Evolutionary conservation across 768 basidiomycete genomes (phyloP).

Genomic region (Pleurotus giganteus): DNA sequence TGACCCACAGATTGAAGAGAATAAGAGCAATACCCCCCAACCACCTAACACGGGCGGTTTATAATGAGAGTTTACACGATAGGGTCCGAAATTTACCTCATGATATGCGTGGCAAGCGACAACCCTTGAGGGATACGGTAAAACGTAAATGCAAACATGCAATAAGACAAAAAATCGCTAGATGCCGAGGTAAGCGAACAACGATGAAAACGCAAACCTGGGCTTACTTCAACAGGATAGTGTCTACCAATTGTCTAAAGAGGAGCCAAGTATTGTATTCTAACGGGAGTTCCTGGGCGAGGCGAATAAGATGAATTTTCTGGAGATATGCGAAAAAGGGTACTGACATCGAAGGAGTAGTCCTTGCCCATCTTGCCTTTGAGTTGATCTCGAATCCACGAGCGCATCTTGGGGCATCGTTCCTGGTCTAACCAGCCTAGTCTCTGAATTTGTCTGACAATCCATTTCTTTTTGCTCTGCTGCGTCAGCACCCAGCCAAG

Average conservation of each 20-base stretch:
- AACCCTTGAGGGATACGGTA: conserved; percentile 83
- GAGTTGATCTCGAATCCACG: conserved; percentile 87
- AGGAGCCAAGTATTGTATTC: conserved; percentile 98
- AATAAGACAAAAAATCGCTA: conserved; percentile 94
- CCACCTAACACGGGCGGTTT: conserved; percentile 57
- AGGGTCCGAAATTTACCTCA: conserved; percentile 50
- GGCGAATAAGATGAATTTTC: conserved; percentile 5
- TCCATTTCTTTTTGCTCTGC: conserved; percentile 95
- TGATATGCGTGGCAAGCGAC: conserved; percentile 67
- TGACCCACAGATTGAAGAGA: conserved; percentile 97
- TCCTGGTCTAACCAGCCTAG: conserved; percentile 87
- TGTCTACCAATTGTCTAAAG: conserved; percentile 93
- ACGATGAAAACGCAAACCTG: background rate
- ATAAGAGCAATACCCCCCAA: conserved; percentile 81
- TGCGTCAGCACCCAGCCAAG: conserved; percentile 92
- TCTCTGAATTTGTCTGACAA: conserved; percentile 75
- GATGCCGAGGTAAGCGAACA: conserved; percentile 9
- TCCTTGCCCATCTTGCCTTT: conserved; percentile 92
- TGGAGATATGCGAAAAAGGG: conserved; percentile 4
- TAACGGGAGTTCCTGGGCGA: conserved; percentile 72
- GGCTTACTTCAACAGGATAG: conserved; percentile 91
- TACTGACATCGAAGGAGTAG: conserved; percentile 85
- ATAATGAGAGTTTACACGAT: background rate
- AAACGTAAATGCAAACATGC: conserved; percentile 92
- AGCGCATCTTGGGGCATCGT: conserved; percentile 57